Base-by-base conservation (phyloP, 1,284 basidiomycete genomes). In the Sutorius eximius region DNA sequence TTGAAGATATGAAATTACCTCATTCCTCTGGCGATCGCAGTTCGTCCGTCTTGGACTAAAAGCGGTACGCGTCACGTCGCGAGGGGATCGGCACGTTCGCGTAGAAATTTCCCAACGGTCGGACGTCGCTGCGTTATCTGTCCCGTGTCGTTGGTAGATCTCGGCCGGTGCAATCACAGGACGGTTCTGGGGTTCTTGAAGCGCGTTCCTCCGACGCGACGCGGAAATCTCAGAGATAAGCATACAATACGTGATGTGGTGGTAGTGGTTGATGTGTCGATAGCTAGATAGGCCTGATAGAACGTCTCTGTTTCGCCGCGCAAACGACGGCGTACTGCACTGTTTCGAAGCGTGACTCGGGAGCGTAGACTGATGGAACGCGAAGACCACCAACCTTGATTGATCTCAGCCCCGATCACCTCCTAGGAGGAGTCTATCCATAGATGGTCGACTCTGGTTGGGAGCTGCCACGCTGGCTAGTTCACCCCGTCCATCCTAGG, bases 351-450 rank as follows among this genome's bases (percentile, higher is more conserved):
- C 3, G 11, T n/a, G 4, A 43, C 16, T 34, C 2, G 38, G 5
- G 49, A 18, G 44, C 16, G 6, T 20, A 24, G 32, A 16, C 9
- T 9, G 29, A 87, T 87, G 51, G 40, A 91, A 85, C 1, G 88
- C 89, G 20, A 30, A 30, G 85, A 53, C 82, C 83, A 53, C 82
- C 83, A 90, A 33, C 37, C 22, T 22, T n/a, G n/a, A 24, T 24
- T 12, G 36, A 24, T 40, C 18, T 15, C 11, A 33, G 24, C 8
- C 16, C 22, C 18, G 20, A 40, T 55, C 33, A 15, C 29, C 15
- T 16, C 33, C 24, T 22, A 16, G 13, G 16, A 15, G 12, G 9
- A 53, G 13, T 10, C 22, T 5, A 16, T 33, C 36, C 30, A 15
- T 29, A 22, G 30, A 34, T 29, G 11, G 15, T 20, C 15, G 20